Evolutionary conservation across 495 filamentous ascomycete genomes (phyloP), one percentile per base, ranked within the genome.

Genomic region (Penicillium cosmopolitanum): DNA sequence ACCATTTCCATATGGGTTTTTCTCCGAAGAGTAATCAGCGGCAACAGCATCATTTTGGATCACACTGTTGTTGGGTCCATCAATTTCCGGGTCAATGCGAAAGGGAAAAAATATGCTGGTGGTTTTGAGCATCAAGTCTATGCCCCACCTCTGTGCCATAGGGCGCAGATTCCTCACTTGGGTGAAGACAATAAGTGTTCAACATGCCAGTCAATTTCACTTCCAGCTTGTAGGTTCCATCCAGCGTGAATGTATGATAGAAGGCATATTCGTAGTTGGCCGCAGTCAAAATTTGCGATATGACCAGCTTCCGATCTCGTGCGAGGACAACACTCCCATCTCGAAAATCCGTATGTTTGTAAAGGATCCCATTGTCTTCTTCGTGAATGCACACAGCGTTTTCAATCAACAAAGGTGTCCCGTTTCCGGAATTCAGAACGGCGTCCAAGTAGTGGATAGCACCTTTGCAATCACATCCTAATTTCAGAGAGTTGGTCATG

Each of bases 321-420:
- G 92, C 96, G 18, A 96, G 90, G 53, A 96, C 89, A 47, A 88
- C 84, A 0, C 89, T 90, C 43, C 93, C 88, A 70, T 97, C 93
- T 48, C 94, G 88, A 84, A 96, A 97, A 72, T 98, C 93, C 44
- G 86, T 91, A 78, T 98, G 94, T 77, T 98, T 98, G 82, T 95
- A 97, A 10, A 97, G 80, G 57, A 98, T 95, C 5, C 94, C 94
- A 4, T 85, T 82, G 66, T 98, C 94, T 76, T 97, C 93, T 75
- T 98, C 94, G 78, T 98, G 94, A 59, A 97, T 93, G 71, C 94
- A 98, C 69, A 98, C 92, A 42, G 93, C 94, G 65, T 97, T 97
- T 77, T 95, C 92, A 74, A 97, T 92, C 35, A 88, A 89, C 34
- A 84, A 85, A 36, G 87, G 77, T 6, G 82, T 84, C 36, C 94